Percentiles rank a stretch among this genome's conserved stretches.
These are phyloP conservation scores for Penicillium arizonense DNA, from an alignment of 495 filamentous ascomycete species.

Conservation along the genomic window DNA sequence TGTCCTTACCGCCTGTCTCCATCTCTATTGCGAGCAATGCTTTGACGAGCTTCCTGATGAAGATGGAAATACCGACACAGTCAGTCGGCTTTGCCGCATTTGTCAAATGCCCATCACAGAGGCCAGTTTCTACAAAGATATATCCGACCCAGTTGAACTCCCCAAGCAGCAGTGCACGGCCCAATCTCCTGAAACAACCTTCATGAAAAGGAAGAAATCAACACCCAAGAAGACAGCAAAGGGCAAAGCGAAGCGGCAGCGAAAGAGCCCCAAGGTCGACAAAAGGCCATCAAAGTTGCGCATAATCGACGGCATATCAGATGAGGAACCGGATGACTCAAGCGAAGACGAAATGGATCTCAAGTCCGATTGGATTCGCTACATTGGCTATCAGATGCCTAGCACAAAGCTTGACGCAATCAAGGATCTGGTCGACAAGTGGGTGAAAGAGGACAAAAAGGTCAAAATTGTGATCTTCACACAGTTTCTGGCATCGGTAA, in stretches of 20 bases:
- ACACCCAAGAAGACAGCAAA: slow-evolving; percentile 1
- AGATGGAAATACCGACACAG: slow-evolving; percentile 14
- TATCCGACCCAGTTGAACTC: no score
- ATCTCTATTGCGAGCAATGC: slow-evolving; percentile 50
- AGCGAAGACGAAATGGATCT: slow-evolving; percentile 1
- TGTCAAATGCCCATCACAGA: slow-evolving; percentile 18
- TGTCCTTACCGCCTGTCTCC: slow-evolving; percentile 44
- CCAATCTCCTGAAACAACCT: not conserved
- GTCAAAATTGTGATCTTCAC: slow-evolving; percentile 44
- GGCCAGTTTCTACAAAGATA: slow-evolving; percentile 1
- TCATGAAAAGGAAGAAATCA: not conserved
- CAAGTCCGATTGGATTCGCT: slow-evolving; percentile 24
- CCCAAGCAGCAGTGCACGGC: no score
- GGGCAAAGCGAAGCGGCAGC: not conserved
- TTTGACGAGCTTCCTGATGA: slow-evolving; percentile 24
- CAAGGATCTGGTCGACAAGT: slow-evolving; percentile 28
- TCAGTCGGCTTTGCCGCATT: slow-evolving; percentile 15
- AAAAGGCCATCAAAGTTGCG: not conserved
- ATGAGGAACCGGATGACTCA: slow-evolving; percentile 4
- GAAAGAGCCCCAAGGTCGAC: not conserved
- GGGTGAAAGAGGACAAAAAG: slow-evolving; percentile 29
- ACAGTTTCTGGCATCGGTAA: slow-evolving; percentile 33
- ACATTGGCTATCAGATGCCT: slow-evolving; percentile 16
- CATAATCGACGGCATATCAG: not conserved
- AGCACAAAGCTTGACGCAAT: slow-evolving; percentile 29